phyloP scores from a whole-genome alignment of 208 protist species.

The Acanthamoeba healyi region DNA sequence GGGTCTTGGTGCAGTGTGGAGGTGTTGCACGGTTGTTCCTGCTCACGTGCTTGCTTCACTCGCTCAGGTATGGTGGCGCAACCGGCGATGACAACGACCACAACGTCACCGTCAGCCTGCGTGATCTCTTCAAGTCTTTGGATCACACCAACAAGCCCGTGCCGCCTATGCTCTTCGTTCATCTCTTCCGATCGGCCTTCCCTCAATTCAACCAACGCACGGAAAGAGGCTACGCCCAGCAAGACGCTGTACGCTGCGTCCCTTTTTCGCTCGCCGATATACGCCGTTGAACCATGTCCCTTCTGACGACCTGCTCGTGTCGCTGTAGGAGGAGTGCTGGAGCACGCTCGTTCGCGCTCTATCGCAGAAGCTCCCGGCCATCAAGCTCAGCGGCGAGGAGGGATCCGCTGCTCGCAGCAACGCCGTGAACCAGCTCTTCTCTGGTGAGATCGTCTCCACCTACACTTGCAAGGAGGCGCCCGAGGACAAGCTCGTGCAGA shows the following conservation, averaged over 20 bases:
- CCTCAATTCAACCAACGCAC: slow-evolving; percentile 61
- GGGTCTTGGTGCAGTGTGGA: not conserved
- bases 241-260: slow-evolving; percentile 16
- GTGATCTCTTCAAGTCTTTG: slow-evolving; percentile 71
- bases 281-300: not conserved
- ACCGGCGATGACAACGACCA: not conserved
- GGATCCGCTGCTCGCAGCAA: not conserved
- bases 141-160: not conserved
- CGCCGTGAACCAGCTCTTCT: slow-evolving; percentile 71
- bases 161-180: slow-evolving; percentile 36
- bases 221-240: slow-evolving; percentile 51
- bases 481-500: slow-evolving; percentile 39
- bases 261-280: not conserved
- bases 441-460: slow-evolving; percentile 26
- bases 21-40: too few relatives aligned
- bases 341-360: not conserved
- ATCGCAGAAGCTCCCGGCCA: slow-evolving; percentile 49
- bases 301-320: not conserved
- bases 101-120: slow-evolving; percentile 44
- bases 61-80: not conserved
- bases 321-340: slow-evolving; percentile 47
- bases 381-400: not conserved
- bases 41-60: not conserved
- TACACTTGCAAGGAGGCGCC: slow-evolving; percentile 47
- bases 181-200: slow-evolving; percentile 46